Evolutionary conservation across 257 asterid species (phyloP), one percentile per base, ranked within the genome.

Genomic region (Nicotiana benthamiana): DNA sequence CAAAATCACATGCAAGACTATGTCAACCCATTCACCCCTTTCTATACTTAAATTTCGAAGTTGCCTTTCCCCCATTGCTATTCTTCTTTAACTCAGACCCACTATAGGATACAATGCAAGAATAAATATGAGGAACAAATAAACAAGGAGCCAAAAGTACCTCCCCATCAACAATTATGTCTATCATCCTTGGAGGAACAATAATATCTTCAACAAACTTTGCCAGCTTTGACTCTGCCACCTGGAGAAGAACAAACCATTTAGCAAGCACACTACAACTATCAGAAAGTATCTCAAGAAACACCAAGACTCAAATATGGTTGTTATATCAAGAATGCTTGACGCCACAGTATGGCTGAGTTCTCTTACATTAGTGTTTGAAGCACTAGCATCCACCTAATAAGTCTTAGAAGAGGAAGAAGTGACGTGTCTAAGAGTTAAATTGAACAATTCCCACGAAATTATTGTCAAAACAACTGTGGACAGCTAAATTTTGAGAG

Each of bases 161-260:
- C 99, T 95, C 99, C 87, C 97, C 98, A 64, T 93, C 98, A 54
- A 92, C 94, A 84, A 95, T 85, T 83, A 95, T 86, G 88, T 95
- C 99, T 79, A 95, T 89, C 98, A 93, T 92, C 91, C 97, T 90
- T 80, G 99, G 99, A 12, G 99, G 96, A 82, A 95, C 97, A 81
- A 95, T 93, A 77, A 95, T 93, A 79, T 95, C 99, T 92, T 93
- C 98, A 72, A 93, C 97, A 92, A 93, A 92, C 82, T 87, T 92
- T 75, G 98, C 97, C 88, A 95, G 87, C 88, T 92, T 93, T 18
- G 97, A 92, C 89, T 95, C 98, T 59, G 98, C 99, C 78, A 82
- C 97, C 98, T 95, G 92, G 82, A 32, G 83, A 74, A 75, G 63
- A 88, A 75, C 74, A 22, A 72, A 57, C 81, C 82, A 82, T 27